Base-by-base conservation (phyloP, 768 basidiomycete species). In the Suillus decipiens region DNA sequence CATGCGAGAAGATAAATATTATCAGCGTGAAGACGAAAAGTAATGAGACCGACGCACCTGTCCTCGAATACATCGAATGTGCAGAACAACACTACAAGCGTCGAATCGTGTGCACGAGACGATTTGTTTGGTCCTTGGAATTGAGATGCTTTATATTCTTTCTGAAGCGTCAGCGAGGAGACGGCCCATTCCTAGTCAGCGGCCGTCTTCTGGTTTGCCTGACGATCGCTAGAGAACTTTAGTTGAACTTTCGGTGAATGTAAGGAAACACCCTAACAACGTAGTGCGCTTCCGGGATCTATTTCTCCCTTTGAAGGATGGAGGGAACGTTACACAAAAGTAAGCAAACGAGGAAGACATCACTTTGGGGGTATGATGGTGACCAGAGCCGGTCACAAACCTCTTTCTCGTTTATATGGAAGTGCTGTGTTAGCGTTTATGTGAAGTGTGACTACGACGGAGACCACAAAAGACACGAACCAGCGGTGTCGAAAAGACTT, bases 221-320 rank as follows among this genome's bases (percentile, higher is more conserved):
- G 62, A 68, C 60, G 70, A 71, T 61, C 42, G 47, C 47, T 45
- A 10, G 42, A 12, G 37, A 36, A 14, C 36, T 65, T 45, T 69
- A 62, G 48, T 42, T 2, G 8, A 57, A 59, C 10, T 28, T 17
- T 17, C 48, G 12, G 41, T 28, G 4, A 63, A 41, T 31, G 24
- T 3, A 39, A 39, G 28, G n/a, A 59, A 45, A 45, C 0, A 42
- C 63, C 67, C 62, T 68, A 63, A 73, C 70, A 76, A 51, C 99
- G 97, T 99, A 97, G 76, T 96, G 95, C 59, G 99, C 96, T 81
- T 99, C 97, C 5, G 97, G 97, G 86, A 99, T 97, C 97, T 97
- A 99, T 77, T 99, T 99, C 81, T 99, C 97, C 86, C 97, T 79
- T 99, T 97, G 74, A 98, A 99, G 55, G 95, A 96, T 33, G 97